Evolutionary conservation across 2,329 filamentous ascomycete species (phyloP).

Genomic region (Seiridium cupressi): DNA sequence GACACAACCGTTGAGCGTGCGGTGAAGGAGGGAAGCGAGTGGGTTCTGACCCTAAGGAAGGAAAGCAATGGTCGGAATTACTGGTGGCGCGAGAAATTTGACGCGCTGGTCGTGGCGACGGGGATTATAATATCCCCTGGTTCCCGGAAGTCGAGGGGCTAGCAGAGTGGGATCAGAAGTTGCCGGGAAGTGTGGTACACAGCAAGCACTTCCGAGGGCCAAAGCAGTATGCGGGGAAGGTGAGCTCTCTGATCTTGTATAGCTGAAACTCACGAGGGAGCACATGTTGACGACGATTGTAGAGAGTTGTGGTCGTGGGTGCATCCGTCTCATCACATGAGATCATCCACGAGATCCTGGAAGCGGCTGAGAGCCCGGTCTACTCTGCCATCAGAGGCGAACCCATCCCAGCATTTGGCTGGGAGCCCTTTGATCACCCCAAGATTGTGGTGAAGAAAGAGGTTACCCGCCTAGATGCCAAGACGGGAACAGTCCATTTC

Average conservation of each 20-base stretch:
- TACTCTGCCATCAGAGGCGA: conserved; percentile 46
- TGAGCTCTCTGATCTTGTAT: conserved; percentile 5
- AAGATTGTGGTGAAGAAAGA: conserved; percentile 40
- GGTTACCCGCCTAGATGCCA: conserved; percentile 37
- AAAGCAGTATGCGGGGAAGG: conserved; percentile 27
- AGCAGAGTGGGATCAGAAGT: conserved; percentile 49
- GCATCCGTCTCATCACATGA: conserved; percentile 58
- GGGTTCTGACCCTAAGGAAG: conserved; percentile 48
- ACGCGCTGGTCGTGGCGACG: conserved; percentile 62
- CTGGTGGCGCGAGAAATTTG: conserved; percentile 47
- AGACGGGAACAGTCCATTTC: conserved; percentile 42
- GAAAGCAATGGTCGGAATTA: conserved; percentile 33
- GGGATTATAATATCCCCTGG: conserved; percentile 63
- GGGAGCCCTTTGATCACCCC: conserved; percentile 55
- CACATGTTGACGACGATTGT: neutral
- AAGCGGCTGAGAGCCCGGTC: conserved; percentile 42
- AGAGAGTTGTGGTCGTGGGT: conserved; percentile 56
- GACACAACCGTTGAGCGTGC: conserved; percentile 57
- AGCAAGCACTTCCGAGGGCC: conserved; percentile 66
- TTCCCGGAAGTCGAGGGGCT: conserved; percentile 60
- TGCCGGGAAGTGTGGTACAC: conserved; percentile 54
- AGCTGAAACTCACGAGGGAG: neutral
- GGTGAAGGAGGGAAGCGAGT: conserved; percentile 42
- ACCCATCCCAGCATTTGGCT: conserved; percentile 50
- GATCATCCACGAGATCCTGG: conserved; percentile 50